Evolutionary conservation across 371 early-diverging fungal species (phyloP).

Genomic region (Syncephalastrum sp.): DNA sequence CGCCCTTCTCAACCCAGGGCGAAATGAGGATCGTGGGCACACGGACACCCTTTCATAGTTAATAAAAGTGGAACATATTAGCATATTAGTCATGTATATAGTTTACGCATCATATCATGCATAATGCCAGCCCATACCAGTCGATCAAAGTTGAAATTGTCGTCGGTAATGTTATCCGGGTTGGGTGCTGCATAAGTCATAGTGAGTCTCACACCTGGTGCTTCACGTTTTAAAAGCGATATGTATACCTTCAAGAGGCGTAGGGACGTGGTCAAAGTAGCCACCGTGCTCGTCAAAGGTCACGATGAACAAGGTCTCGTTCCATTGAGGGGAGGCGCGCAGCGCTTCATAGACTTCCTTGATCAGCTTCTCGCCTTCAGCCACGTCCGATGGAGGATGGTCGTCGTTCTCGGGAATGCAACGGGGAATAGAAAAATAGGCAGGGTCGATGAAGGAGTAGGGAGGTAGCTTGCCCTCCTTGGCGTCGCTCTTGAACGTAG

Average conservation of each 20-base stretch:
- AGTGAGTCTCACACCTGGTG: too few relatives aligned
- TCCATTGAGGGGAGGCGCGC: constrained; percentile 23
- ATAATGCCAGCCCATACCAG: not conserved
- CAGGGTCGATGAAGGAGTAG: constrained; percentile 26
- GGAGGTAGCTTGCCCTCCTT: constrained; percentile 22
- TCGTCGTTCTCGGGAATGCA: constrained; percentile 16
- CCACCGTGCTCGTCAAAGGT: constrained; percentile 32
- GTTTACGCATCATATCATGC: not conserved
- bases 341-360: constrained; percentile 28
- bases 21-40: constrained; percentile 51
- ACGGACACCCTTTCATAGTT: constrained; percentile 32
- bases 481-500: constrained; percentile 22
- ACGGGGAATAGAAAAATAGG: constrained; percentile 23
- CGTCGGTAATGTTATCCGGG: constrained; percentile 28
- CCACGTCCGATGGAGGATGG: constrained; percentile 28
- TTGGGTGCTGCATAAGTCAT: constrained; percentile 13
- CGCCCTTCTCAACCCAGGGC: constrained; percentile 43
- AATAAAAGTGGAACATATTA: not conserved
- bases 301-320: constrained; percentile 21
- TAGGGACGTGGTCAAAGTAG: constrained; percentile 28
- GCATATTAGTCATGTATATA: not conserved
- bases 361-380: constrained; percentile 21
- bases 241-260: constrained; percentile 17
- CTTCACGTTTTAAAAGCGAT: too few relatives aligned
- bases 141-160: constrained; percentile 21